A percentile compares a stretch with the other conserved stretches of the same genome.
phyloP scores from a whole-genome alignment of 257 asterid species.

The Thymus quinquecostatus region DNA sequence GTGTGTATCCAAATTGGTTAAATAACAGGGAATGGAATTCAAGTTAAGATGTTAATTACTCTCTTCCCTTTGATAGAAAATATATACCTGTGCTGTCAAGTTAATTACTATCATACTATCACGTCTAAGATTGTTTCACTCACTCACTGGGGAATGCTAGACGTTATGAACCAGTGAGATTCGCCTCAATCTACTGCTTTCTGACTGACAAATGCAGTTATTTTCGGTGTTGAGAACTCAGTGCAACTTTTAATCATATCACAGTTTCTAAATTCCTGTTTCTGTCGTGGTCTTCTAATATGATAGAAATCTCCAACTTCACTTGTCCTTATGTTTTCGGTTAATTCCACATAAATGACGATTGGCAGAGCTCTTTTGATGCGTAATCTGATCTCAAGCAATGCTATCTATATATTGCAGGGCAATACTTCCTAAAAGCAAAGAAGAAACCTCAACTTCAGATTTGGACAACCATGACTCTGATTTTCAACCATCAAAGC shows the following conservation, averaged over 20 bases:
- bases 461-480: conserved; percentile 35
- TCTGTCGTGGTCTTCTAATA: background rate
- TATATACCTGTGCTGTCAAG: background rate
- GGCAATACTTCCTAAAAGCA: conserved; percentile 58
- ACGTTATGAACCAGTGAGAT: conserved; percentile 2
- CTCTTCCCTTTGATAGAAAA: background rate
- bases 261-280: background rate
- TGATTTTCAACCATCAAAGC: conserved; percentile 39
- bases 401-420: conserved; percentile 36
- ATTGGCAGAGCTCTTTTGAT: conserved; percentile 7
- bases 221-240: conserved; percentile 2
- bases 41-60: background rate
- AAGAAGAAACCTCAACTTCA: conserved; percentile 46
- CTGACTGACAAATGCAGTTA: conserved; percentile 9
- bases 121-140: conserved; percentile 2
- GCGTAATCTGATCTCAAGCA: conserved; percentile 18
- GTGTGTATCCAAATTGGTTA: background rate
- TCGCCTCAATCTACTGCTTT: conserved; percentile 7
- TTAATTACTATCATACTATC: background rate
- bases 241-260: background rate
- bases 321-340: background rate
- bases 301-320: background rate
- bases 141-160: background rate
- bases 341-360: conserved; percentile 10
- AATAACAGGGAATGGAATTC: background rate